phyloP scores from a whole-genome alignment of 257 asterid genomes.

The Osmanthus fragrans region DNA sequence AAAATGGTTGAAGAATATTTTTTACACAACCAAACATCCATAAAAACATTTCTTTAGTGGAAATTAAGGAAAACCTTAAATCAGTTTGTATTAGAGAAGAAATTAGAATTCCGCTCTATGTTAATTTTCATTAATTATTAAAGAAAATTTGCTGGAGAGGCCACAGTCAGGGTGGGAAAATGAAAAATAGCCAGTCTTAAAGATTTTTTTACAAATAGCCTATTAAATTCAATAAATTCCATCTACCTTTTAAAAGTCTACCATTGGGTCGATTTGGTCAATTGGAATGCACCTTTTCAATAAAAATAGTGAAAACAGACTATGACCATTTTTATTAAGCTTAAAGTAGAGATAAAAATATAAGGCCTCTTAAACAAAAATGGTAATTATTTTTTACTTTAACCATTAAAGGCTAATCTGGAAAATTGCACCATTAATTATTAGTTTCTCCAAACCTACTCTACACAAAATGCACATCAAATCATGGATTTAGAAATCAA shows the following conservation, averaged over 20 bases:
- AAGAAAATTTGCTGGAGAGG: not conserved
- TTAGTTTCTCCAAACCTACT: slow-evolving; percentile 3
- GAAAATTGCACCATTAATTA: slow-evolving; percentile 1
- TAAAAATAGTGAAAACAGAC: not conserved
- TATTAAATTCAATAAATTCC: not conserved
- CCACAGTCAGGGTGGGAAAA: not conserved
- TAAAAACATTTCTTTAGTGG: slow-evolving; percentile 1
- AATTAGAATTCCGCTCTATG: slow-evolving; percentile 13
- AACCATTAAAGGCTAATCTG: slow-evolving; percentile 19
- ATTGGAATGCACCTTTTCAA: not conserved
- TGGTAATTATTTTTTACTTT: not conserved
- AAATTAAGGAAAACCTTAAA: slow-evolving; percentile 14
- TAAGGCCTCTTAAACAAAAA: not conserved
- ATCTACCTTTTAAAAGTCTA: not conserved
- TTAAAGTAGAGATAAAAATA: too few relatives aligned
- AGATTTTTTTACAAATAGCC: not conserved
- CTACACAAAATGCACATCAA: slow-evolving; percentile 5
- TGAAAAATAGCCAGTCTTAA: not conserved
- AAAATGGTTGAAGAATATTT: not conserved
- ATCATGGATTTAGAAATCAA: slow-evolving; percentile 9
- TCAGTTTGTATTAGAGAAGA: slow-evolving; percentile 11
- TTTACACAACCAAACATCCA: not conserved
- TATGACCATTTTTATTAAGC: not conserved
- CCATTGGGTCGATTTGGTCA: not conserved
- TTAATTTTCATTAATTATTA: not conserved